Percentiles rank a stretch among this genome's conserved stretches.
These are phyloP conservation scores for Ustilago vetiveriae DNA, from an alignment of 1,284 basidiomycete species.

Conservation along the genomic window DNA sequence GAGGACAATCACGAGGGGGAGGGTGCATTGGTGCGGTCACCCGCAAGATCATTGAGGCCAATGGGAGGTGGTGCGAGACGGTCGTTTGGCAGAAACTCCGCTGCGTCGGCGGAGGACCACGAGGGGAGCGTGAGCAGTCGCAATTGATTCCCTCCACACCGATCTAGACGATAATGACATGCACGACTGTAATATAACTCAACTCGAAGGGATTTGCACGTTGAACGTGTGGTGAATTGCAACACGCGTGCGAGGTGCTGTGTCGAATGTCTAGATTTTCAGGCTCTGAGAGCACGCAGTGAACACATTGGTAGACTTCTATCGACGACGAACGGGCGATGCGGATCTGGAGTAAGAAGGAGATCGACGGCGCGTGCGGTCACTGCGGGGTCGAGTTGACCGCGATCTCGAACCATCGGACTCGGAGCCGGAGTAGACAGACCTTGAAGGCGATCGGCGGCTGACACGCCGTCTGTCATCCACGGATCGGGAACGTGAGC, in stretches of 20 bases:
- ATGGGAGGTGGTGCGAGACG: background rate
- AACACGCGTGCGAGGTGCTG: too few relatives aligned
- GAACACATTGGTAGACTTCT: too few relatives aligned
- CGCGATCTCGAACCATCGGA: conserved; percentile 15
- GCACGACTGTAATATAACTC: too few relatives aligned
- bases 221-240: too few relatives aligned
- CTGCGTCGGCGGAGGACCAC: background rate
- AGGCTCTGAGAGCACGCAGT: too few relatives aligned
- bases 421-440: conserved; percentile 15
- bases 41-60: background rate
- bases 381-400: conserved; percentile 7
- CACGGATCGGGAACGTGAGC: conserved; percentile 18
- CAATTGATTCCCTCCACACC: too few relatives aligned
- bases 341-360: conserved; percentile 26
- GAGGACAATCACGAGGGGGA: background rate
- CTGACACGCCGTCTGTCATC: background rate
- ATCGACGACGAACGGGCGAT: conserved; percentile 6
- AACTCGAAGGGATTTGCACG: too few relatives aligned
- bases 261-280: too few relatives aligned
- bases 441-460: conserved; percentile 13
- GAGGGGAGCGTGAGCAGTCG: too few relatives aligned
- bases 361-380: conserved; percentile 3
- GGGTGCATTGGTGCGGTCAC: background rate
- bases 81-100: background rate
- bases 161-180: too few relatives aligned